Conservation (phyloP, 2,329 filamentous ascomycete genomes). For the Lachnellula cervina region DNA sequence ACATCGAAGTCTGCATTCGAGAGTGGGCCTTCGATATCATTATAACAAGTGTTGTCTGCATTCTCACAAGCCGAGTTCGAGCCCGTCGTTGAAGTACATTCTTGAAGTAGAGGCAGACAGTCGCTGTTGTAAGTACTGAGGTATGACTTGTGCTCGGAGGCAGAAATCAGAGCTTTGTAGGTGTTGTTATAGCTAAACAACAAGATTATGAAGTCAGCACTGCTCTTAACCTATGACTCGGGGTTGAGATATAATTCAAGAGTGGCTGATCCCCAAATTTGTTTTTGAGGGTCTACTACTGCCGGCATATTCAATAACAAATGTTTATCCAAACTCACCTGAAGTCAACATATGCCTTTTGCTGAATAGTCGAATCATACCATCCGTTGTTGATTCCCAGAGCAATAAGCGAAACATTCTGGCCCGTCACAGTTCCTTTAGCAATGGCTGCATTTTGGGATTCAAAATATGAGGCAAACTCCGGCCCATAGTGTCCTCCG, state of each 20-base stretch:
- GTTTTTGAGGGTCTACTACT: no score
- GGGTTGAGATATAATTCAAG: no score
- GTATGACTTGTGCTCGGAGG: slow-evolving; percentile 8
- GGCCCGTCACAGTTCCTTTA: slow-evolving; percentile 31
- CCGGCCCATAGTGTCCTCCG: slow-evolving; percentile 52
- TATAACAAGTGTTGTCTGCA: slow-evolving; percentile 1
- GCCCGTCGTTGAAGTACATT: slow-evolving; percentile 72
- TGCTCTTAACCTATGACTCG: no score
- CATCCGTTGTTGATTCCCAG: slow-evolving; percentile 31
- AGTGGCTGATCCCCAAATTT: no score
- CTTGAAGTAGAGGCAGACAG: slow-evolving; percentile 27
- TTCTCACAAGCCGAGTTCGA: slow-evolving; percentile 1
- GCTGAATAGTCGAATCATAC: slow-evolving; percentile 52
- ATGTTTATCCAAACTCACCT: no score
- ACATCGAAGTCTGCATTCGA: slow-evolving; percentile 35
- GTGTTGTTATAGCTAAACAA: slow-evolving; percentile 13
- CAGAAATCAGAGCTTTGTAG: slow-evolving; percentile 36
- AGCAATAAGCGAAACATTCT: slow-evolving; percentile 28
- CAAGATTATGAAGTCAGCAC: no score
- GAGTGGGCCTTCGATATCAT: slow-evolving; percentile 1
- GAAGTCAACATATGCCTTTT: slow-evolving; percentile 17
- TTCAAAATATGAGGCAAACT: slow-evolving; percentile 49
- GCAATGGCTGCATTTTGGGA: slow-evolving; percentile 48
- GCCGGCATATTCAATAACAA: no score
- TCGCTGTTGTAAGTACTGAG: neutral